A percentile compares a stretch with the other conserved stretches of the same genome.
phyloP scores from a whole-genome alignment of 2,329 filamentous ascomycete genomes.

The Gnomoniopsis smithogilvyi region DNA sequence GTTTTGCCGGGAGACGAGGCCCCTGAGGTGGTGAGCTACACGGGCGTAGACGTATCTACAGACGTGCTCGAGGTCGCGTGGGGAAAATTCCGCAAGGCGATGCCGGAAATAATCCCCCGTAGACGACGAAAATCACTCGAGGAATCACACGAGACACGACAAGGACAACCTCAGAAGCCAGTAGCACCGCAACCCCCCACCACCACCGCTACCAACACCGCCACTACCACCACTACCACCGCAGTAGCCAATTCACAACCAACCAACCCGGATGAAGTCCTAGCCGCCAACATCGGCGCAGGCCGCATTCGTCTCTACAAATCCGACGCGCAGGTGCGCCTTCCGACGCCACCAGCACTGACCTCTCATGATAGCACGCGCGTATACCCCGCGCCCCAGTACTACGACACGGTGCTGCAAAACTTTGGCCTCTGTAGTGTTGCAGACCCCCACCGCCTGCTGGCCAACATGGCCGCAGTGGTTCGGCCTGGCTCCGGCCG shows the following conservation, averaged over 20 bases:
- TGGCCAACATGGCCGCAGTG: conserved; percentile 49
- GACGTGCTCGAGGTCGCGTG: conserved; percentile 60
- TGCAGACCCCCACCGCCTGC: conserved; percentile 49
- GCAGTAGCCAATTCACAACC: neutral
- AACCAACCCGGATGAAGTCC: conserved; percentile 11
- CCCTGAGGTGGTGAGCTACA: conserved; percentile 50
- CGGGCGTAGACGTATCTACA: conserved; percentile 58
- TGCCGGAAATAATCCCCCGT: conserved; percentile 33
- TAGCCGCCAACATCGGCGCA: conserved; percentile 19
- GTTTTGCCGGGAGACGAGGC: conserved; percentile 18
- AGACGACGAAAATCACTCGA: neutral
- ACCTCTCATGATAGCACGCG: conserved; percentile 22
- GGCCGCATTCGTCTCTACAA: conserved; percentile 30
- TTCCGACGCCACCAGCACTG: conserved; percentile 16
- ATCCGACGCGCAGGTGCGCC: conserved; percentile 24
- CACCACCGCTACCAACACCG: neutral
- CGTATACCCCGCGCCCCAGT: conserved; percentile 22
- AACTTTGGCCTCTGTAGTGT: conserved; percentile 65
- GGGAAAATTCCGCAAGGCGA: conserved; percentile 41
- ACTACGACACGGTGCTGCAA: conserved; percentile 62
- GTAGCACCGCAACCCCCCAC: neutral
- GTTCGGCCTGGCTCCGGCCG: conserved; percentile 54
- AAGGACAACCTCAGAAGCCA: conserved; percentile 3
- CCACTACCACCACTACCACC: neutral
- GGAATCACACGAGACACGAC: neutral